Percentiles rank a stretch among this genome's conserved stretches.
These are phyloP conservation scores for Eragrostis curvula DNA, from an alignment of 176 grass and related monocot genomes.

Conservation along the genomic window DNA sequence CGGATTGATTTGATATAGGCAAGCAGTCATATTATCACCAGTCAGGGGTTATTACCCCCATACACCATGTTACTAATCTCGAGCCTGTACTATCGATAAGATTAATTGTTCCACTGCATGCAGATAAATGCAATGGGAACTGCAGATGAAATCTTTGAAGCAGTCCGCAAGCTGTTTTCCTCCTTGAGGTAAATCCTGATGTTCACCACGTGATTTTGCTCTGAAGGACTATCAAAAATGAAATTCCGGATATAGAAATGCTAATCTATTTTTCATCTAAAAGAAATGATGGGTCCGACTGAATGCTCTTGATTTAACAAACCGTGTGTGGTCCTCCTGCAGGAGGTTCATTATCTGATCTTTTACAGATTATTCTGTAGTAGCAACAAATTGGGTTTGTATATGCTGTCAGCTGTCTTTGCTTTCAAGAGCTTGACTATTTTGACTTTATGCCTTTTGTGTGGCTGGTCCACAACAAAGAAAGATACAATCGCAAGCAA, in stretches of 20 bases:
- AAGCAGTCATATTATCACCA: background rate
- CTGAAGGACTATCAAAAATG: background rate
- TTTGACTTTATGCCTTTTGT: constrained; percentile 5
- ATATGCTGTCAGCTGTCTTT: background rate
- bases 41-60: background rate
- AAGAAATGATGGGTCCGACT: background rate
- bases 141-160: constrained; percentile 82
- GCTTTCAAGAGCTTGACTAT: background rate
- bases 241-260: background rate
- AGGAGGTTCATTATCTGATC: background rate
- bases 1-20: constrained; percentile 22
- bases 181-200: constrained; percentile 61
- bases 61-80: constrained; percentile 13
- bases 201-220: background rate
- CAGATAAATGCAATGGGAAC: constrained; percentile 80
- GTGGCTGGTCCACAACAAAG: constrained; percentile 11
- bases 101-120: constrained; percentile 27
- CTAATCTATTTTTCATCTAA: background rate
- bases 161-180: constrained; percentile 55
- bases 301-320: background rate
- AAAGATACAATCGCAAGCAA: background rate
- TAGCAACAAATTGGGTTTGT: constrained; percentile 2
- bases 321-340: background rate
- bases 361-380: constrained; percentile 3
- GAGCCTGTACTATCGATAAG: constrained; percentile 7